Evolutionary conservation across 495 filamentous ascomycete genomes (phyloP), one percentile per base, ranked within the genome.

Genomic region (Parathielavia hyrcaniae): DNA sequence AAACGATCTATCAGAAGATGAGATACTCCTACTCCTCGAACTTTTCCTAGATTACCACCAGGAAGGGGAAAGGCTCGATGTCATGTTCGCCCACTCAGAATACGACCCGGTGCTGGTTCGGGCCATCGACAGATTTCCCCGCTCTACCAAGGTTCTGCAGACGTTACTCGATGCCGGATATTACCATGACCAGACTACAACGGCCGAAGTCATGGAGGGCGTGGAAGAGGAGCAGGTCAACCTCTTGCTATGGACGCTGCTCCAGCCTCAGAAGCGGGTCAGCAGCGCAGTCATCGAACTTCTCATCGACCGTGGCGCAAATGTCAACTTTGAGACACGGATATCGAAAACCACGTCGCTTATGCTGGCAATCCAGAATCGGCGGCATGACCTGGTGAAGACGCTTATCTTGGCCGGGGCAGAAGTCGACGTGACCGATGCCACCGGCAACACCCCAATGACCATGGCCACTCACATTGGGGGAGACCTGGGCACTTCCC

Each of bases 211-310:
- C 5, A 64, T 69, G 59, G 65, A 68, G 0, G 71, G 72, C 8
- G 52, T 71, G 5, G 74, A 75, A 14, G 71, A 77, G 0, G 77
- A 79, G 46, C 50, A 68, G 17, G 74, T 75, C 48, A 74, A 63
- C 17, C 61, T 79, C 1, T 62, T 79, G 17, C 72, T 77, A 50
- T 79, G 77, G 77, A 64, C 73, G 6, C 61, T 79, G 4, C 49
- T 73, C 12, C 77, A 79, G 50, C 76, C 77, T 6, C 75, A 79
- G 55, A 79, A 79, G 63, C 70, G 69, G 52, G 66, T 78, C 40
- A 79, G 77, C 63, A 76, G 69, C 50, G 51, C 57, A 11, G 57
- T 75, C 44, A 75, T 79, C 32, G 65, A 73, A 47, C 61, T 77
- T 16, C 55, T 79, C 17, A 68, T 78, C 12, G 58, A 73, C 19